Evolutionary conservation across 2,329 filamentous ascomycete genomes (phyloP).

Genomic region (Penicillium brasilianum): DNA sequence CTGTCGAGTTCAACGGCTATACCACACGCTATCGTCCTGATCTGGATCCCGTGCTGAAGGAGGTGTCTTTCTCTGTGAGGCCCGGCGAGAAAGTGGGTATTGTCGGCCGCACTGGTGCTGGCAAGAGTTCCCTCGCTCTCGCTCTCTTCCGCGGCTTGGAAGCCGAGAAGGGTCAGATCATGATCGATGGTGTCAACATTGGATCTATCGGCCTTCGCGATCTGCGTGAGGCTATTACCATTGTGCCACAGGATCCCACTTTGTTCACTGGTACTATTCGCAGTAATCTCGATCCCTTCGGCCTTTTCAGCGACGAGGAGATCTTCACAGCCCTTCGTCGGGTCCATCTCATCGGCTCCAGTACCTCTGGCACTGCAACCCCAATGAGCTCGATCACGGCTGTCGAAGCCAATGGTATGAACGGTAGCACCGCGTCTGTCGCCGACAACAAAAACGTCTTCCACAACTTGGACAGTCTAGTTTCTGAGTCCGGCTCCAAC

Average conservation of each 20-base stretch:
- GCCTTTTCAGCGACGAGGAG: conserved; percentile 84
- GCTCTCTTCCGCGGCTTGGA: conserved; percentile 93
- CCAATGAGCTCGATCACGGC: conserved; percentile 39
- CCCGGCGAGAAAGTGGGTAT: conserved; percentile 93
- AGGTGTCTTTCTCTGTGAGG: conserved; percentile 83
- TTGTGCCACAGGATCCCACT: conserved; percentile 93
- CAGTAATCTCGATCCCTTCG: conserved; percentile 91
- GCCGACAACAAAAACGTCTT: conserved; percentile 93
- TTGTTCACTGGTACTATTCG: conserved; percentile 91
- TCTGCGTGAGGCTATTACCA: conserved; percentile 90
- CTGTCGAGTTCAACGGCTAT: conserved; percentile 87
- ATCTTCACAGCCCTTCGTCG: conserved; percentile 85
- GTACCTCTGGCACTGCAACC: conserved; percentile 43
- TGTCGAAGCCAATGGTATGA: conserved; percentile 33
- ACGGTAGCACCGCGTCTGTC: conserved; percentile 25
- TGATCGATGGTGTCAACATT: conserved; percentile 92
- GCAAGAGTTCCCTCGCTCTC: conserved; percentile 92
- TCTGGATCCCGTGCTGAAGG: conserved; percentile 81
- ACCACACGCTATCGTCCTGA: conserved; percentile 87
- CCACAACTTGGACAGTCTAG: conserved; percentile 78
- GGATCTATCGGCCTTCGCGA: conserved; percentile 89
- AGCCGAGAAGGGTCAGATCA: conserved; percentile 84
- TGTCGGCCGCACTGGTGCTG: conserved; percentile 91
- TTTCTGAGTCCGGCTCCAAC: conserved; percentile 91
- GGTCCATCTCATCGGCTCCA: conserved; percentile 75